Conservation (phyloP, 2,329 filamentous ascomycete species). For the Alternaria ethzedia region DNA sequence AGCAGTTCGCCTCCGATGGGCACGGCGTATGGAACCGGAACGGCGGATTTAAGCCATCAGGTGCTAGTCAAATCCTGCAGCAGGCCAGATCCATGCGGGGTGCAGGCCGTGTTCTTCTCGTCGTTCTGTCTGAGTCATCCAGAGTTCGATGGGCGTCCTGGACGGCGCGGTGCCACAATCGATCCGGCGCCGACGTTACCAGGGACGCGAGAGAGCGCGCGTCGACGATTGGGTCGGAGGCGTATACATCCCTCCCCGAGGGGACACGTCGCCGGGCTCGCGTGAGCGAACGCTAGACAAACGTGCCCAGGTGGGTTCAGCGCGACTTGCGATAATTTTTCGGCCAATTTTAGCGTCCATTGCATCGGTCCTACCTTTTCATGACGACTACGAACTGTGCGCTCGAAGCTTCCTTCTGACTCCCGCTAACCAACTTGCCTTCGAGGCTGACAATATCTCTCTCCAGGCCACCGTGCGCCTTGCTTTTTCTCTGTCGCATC, state of each 20-base stretch:
- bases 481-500: slow-evolving; percentile 18
- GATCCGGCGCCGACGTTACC: slow-evolving; percentile 26
- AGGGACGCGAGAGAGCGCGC: neutral
- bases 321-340: slow-evolving; percentile 25
- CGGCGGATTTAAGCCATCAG: slow-evolving; percentile 25
- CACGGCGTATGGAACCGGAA: slow-evolving; percentile 7
- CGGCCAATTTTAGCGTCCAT: slow-evolving; percentile 19
- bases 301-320: neutral
- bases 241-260: slow-evolving; percentile 20
- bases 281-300: neutral
- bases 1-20: slow-evolving; percentile 3
- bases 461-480: slow-evolving; percentile 37
- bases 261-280: slow-evolving; percentile 18
- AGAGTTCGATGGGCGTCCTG: neutral
- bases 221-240: slow-evolving; percentile 25
- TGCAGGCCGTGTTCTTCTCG: slow-evolving; percentile 39
- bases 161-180: slow-evolving; percentile 27
- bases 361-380: slow-evolving; percentile 20
- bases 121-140: slow-evolving; percentile 29
- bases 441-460: slow-evolving; percentile 29
- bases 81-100: slow-evolving; percentile 31
- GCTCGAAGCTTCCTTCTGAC: slow-evolving; percentile 37
- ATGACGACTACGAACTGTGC: slow-evolving; percentile 31
- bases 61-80: slow-evolving; percentile 24
- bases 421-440: slow-evolving; percentile 35